A percentile compares a stretch with the other conserved stretches of the same genome.
Conservation (phyloP, 768 basidiomycete genomes). For the Hydnomerulius pinastri region DNA sequence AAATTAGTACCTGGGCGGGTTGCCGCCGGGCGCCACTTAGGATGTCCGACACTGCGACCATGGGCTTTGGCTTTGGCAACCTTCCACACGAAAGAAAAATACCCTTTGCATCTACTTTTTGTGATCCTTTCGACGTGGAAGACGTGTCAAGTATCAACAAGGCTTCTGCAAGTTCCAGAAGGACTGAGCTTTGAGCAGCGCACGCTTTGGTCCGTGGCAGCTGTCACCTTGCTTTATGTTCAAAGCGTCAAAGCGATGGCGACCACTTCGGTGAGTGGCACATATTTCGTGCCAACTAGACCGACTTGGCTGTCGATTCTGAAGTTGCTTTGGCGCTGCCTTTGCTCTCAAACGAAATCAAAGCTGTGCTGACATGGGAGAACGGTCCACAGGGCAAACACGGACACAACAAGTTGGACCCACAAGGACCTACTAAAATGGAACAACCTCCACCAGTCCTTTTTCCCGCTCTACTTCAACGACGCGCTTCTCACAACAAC, state of each 20-base stretch:
- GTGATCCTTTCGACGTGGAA: neutral
- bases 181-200: neutral
- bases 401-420: slow-evolving; percentile 35
- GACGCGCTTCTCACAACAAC: slow-evolving; percentile 27
- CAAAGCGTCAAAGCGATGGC: slow-evolving; percentile 12
- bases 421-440: slow-evolving; percentile 37
- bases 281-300: neutral
- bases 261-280: slow-evolving; percentile 16
- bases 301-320: neutral
- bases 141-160: neutral
- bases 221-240: slow-evolving; percentile 8
- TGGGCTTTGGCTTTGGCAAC: neutral
- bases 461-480: slow-evolving; percentile 25
- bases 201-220: slow-evolving; percentile 19
- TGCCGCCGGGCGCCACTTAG: slow-evolving; percentile 7
- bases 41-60: slow-evolving; percentile 3
- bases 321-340: slow-evolving; percentile 1
- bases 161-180: slow-evolving; percentile 1
- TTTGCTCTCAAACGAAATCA: slow-evolving; percentile 8
- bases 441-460: slow-evolving; percentile 19
- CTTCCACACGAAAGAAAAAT: neutral
- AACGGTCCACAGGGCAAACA: slow-evolving; percentile 26
- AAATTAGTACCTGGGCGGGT: too few species aligned
- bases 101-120: neutral
- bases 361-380: slow-evolving; percentile 5